phyloP scores from a whole-genome alignment of 2,329 filamentous ascomycete genomes.

The Colletotrichum gigasporum region DNA sequence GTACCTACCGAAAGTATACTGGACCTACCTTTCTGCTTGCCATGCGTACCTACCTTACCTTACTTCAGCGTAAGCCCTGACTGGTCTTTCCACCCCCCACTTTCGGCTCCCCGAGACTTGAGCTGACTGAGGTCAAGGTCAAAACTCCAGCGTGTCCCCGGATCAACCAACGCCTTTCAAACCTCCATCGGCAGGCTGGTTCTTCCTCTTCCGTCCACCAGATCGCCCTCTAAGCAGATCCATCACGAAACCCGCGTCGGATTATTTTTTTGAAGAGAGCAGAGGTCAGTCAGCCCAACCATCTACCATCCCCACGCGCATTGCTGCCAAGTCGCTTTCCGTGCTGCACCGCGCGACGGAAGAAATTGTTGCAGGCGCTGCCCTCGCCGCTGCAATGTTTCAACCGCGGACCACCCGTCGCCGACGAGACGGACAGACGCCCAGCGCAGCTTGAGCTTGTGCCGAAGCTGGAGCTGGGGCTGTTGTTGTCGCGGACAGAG shows the following conservation, averaged over 20 bases:
- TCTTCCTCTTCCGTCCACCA: conserved; percentile 35
- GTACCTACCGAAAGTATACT: too few species aligned
- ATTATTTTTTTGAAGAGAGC: conserved; percentile 16
- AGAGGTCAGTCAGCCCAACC: conserved; percentile 29
- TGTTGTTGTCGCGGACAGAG: not conserved
- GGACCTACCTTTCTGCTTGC: too few species aligned
- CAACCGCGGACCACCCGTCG: not conserved
- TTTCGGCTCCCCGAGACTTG: not conserved
- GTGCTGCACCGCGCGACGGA: not conserved
- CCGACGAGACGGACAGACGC: not conserved
- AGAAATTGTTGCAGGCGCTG: not conserved
- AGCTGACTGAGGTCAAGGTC: conserved; percentile 16
- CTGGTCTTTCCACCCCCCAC: too few species aligned
- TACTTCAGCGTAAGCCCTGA: too few species aligned
- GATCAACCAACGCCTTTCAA: conserved; percentile 34
- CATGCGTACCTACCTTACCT: too few species aligned
- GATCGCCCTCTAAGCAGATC: conserved; percentile 28
- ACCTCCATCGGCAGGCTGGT: conserved; percentile 31
- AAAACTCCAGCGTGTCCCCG: conserved; percentile 31
- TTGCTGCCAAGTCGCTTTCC: not conserved
- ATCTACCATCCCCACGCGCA: not conserved
- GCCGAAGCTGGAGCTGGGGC: not conserved
- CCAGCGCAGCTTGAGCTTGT: not conserved
- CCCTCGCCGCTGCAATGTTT: not conserved
- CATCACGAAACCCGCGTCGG: conserved; percentile 31